phyloP scores from a whole-genome alignment of 768 basidiomycete genomes.

The Sporobolomyces pararoseus region DNA sequence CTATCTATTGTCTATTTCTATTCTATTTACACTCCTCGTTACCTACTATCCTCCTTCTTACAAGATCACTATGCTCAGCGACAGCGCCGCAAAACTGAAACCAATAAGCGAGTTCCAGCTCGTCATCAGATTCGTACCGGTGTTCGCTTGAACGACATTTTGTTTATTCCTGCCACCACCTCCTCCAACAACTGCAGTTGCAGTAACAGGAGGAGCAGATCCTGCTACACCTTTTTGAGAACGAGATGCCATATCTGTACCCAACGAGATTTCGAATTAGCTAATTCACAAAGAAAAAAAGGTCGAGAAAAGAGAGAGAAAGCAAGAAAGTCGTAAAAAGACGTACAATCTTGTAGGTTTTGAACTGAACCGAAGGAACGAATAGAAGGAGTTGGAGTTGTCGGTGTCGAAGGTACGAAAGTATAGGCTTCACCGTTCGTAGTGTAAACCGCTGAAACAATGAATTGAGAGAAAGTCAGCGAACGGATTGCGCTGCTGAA shows the following conservation, averaged over 20 bases:
- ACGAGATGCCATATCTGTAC: background rate
- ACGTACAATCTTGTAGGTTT: slow-evolving; percentile 4
- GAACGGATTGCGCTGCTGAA: background rate
- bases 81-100: too few species aligned
- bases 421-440: slow-evolving; percentile 8
- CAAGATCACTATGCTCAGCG: too few species aligned
- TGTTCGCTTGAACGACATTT: background rate
- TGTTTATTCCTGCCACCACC: background rate
- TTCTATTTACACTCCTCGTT: too few species aligned
- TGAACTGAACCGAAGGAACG: background rate
- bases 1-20: too few species aligned
- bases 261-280: background rate
- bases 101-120: background rate
- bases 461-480: background rate
- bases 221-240: background rate
- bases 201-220: background rate
- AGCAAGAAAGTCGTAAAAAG: too few species aligned
- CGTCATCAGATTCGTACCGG: background rate
- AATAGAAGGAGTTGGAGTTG: background rate
- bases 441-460: slow-evolving; percentile 11
- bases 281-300: background rate
- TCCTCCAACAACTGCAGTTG: background rate
- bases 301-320: background rate
- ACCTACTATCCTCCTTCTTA: too few species aligned
- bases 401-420: background rate